Evolutionary conservation across 768 basidiomycete species (phyloP), one percentile per base, ranked within the genome.

Genomic region (Tricholoma sp.): DNA sequence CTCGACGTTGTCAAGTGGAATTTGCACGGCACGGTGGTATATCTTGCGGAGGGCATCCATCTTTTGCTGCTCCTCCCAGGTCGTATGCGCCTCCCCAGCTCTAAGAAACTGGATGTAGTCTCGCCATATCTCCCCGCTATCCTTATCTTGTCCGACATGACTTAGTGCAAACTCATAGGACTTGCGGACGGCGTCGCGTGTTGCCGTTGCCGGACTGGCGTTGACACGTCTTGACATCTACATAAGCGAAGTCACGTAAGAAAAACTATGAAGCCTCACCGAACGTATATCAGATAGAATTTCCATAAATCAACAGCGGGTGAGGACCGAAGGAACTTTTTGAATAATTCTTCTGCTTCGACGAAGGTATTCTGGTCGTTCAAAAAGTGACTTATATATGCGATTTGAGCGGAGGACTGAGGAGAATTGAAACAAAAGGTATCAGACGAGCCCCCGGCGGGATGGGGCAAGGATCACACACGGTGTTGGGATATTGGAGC

Each of bases 61-160:
- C 69, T 94, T 93, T 67, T 96, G 92, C 65, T 94, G 91, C 61
- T 89, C 86, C 69, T 98, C 96, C 94, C 95, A 98, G 18, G 93
- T 92, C 22, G 88, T 90, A 11, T 81, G 82, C 0, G 88, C 79
- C 75, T 89, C 89, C 41, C 84, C 88, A 14, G 84, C 80, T 61
- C 83, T 85, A 52, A 99, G 71, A 69, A 97, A 98, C 58, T 88
- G 83, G 66, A 98, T 89, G 66, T 95, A 98, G 64, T 98, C 95
- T 57, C 76, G 81, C 95, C 96, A 98, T 35, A 99, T 92, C 55
- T 89, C 85, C 8, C 89, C 91, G 55, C 91, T 89, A 59, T 95
- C 91, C 64, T 91, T 89, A 72, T 98, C 96, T 68, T 90, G 87
- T 16, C 94, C 94, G 47, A 97, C 84, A 61, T 94, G 79, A 63